These are phyloP conservation scores for Arthroderma sp. DNA, from an alignment of 2,329 filamentous ascomycete genomes.

Conservation along the genomic window DNA sequence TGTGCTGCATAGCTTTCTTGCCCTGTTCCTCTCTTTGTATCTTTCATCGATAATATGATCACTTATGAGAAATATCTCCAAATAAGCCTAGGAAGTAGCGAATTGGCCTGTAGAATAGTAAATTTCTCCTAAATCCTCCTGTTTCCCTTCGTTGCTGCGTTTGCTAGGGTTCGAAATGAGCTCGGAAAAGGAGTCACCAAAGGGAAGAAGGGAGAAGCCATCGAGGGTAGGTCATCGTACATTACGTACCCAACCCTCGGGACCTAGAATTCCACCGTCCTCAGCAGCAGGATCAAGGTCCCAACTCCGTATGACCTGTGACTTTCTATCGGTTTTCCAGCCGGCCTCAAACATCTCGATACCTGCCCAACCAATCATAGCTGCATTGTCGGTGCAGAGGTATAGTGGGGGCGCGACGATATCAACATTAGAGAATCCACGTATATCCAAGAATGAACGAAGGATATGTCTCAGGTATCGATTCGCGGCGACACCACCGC, in stretches of 20 bases:
- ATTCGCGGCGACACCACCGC: conserved; percentile 86
- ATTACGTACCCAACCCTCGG: conserved; percentile 37
- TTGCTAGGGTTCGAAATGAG: neutral
- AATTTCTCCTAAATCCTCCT: neutral
- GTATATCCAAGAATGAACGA: conserved; percentile 48
- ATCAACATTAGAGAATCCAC: conserved; percentile 50
- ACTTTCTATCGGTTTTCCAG: conserved; percentile 50
- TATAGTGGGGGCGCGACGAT: conserved; percentile 62
- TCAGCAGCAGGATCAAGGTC: conserved; percentile 51
- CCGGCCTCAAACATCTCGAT: conserved; percentile 83
- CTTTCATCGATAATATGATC: neutral
- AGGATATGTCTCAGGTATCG: conserved; percentile 60
- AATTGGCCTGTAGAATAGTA: neutral
- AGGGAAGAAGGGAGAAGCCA: neutral
- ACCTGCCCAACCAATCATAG: conserved; percentile 93
- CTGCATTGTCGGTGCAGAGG: conserved; percentile 88
- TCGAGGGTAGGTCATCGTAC: neutral
- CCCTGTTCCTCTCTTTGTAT: neutral
- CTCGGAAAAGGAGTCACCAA: neutral
- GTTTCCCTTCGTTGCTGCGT: too few relatives aligned
- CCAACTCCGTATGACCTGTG: conserved; percentile 58
- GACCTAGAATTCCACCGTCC: conserved; percentile 57
- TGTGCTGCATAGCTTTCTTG: neutral
- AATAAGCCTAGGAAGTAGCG: neutral
- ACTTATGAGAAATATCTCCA: neutral